These are phyloP conservation scores for Cyberlindnera japonica DNA, from an alignment of 805 yeast species.

Conservation along the genomic window DNA sequence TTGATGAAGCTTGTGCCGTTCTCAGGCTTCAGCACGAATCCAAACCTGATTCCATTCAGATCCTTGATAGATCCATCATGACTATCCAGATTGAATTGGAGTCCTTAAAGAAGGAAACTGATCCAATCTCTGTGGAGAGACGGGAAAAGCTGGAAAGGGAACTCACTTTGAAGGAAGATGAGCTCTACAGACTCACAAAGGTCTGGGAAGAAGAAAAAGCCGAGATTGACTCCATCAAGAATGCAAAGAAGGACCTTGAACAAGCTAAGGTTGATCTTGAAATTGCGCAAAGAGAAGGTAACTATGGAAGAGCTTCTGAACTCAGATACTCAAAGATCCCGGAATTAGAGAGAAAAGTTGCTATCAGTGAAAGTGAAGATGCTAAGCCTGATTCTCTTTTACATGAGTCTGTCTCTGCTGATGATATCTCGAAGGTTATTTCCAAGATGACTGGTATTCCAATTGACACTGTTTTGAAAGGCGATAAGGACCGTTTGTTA, in stretches of 20 bases:
- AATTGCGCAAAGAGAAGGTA: conserved; percentile 75
- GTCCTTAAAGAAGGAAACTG: conserved; percentile 89
- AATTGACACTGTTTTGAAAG: conserved; percentile 82
- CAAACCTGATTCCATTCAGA: conserved; percentile 91
- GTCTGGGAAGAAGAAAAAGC: conserved; percentile 84
- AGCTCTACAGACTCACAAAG: conserved; percentile 65
- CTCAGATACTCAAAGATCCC: conserved; percentile 88
- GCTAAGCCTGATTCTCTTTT: conserved; percentile 38
- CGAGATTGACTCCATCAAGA: conserved; percentile 73
- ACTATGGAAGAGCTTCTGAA: conserved; percentile 85
- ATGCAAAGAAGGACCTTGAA: conserved; percentile 78
- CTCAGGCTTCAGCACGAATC: conserved; percentile 93
- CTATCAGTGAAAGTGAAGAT: conserved; percentile 36
- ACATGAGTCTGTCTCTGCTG: conserved; percentile 91
- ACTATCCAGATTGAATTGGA: conserved; percentile 94
- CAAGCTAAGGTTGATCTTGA: conserved; percentile 81
- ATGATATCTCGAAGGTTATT: conserved; percentile 89
- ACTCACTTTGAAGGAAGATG: conserved; percentile 57
- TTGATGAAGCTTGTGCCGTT: conserved; percentile 97
- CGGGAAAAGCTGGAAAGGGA: conserved; percentile 69
- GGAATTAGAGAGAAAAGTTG: conserved; percentile 60
- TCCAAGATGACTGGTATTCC: conserved; percentile 97
- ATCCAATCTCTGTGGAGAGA: conserved; percentile 76
- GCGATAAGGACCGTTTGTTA: conserved; percentile 86
- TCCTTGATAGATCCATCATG: conserved; percentile 83